These are phyloP conservation scores for Ustilago shanxiensis DNA, from an alignment of 1,284 basidiomycete genomes.

Conservation along the genomic window DNA sequence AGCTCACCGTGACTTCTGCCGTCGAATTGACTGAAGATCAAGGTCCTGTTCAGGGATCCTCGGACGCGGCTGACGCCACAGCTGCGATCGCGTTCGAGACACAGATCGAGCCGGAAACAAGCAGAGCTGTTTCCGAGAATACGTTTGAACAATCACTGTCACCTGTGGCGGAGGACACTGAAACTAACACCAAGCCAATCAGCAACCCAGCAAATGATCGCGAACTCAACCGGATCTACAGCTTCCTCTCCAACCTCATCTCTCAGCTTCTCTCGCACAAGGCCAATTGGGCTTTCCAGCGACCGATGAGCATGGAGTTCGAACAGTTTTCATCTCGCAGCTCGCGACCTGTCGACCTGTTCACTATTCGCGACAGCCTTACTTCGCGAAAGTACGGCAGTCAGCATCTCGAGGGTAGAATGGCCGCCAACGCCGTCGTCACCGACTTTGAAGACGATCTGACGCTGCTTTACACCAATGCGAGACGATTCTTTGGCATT, in stretches of 20 bases:
- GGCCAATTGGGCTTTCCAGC: slow-evolving; percentile 46
- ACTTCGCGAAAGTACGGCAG: slow-evolving; percentile 44
- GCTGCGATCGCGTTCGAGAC: background rate
- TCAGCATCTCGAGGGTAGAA: slow-evolving; percentile 33
- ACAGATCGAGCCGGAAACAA: background rate
- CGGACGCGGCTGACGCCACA: background rate
- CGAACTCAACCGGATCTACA: slow-evolving; percentile 44
- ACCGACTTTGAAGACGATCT: slow-evolving; percentile 54
- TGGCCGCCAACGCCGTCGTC: slow-evolving; percentile 47
- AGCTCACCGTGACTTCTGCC: slow-evolving; percentile 10
- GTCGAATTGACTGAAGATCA: background rate
- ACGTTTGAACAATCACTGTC: background rate
- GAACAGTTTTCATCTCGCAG: slow-evolving; percentile 44
- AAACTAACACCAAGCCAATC: slow-evolving; percentile 5
- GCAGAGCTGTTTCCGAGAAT: background rate
- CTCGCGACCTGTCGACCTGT: slow-evolving; percentile 50
- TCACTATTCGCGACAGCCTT: slow-evolving; percentile 46
- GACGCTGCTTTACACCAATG: slow-evolving; percentile 39
- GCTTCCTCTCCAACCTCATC: slow-evolving; percentile 46
- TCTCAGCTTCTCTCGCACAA: slow-evolving; percentile 48
- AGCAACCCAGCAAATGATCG: slow-evolving; percentile 18
- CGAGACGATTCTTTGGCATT: slow-evolving; percentile 39
- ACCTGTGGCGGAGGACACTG: background rate
- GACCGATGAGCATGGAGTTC: slow-evolving; percentile 40
- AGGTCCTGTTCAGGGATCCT: background rate